Evolutionary conservation across 179 eudicot species (phyloP), one percentile per base, ranked within the genome.

Genomic region (Beta macrorhiza): DNA sequence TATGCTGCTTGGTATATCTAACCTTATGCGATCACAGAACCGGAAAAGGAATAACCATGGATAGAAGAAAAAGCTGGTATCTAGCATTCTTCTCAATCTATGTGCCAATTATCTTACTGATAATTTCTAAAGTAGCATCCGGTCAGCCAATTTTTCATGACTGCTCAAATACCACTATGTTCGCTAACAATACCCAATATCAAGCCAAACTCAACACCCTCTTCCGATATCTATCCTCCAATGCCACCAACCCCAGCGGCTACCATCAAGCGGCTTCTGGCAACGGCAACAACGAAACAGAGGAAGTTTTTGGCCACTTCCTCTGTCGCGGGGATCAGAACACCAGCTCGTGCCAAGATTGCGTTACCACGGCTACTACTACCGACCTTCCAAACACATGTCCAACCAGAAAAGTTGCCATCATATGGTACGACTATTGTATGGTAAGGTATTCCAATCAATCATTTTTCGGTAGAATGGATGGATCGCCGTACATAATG

Each of bases 301-400:
- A 76, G 12, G 32, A 7, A 5, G 75, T 79, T 4, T 69, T 79
- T 51, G 85, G 90, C 69, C 87, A 83, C 82, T 88, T 81, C 77
- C 87, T 85, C 16, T 88, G 88, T 65, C 84, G 85, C 0, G 87
- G 82, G 17, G 85, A 88, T 59, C 64, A 59, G 14, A 44, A 59
- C 37, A 3, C 29, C 13, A 25, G 58, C 19, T 0, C 61, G 0
- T 88, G 88, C 61, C 63, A 62, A 9, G 81, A 77, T 1, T 88
- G 87, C 47, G 87, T 85, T 3, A 17, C 19, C 5, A 25, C 53
- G 4, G 87, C 77, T 45, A 77, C 80, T 25, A 15, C 72, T 9
- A 9, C 25, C 9, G 78, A 20, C 37, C 75, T 15, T 3, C 74
- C 14, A 14, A 67, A 4, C 5, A 62, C 56, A 12, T 47, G 88